Evolutionary conservation across 2,329 filamentous ascomycete genomes (phyloP), one percentile per base, ranked within the genome.

Genomic region (Exophiala sp.): DNA sequence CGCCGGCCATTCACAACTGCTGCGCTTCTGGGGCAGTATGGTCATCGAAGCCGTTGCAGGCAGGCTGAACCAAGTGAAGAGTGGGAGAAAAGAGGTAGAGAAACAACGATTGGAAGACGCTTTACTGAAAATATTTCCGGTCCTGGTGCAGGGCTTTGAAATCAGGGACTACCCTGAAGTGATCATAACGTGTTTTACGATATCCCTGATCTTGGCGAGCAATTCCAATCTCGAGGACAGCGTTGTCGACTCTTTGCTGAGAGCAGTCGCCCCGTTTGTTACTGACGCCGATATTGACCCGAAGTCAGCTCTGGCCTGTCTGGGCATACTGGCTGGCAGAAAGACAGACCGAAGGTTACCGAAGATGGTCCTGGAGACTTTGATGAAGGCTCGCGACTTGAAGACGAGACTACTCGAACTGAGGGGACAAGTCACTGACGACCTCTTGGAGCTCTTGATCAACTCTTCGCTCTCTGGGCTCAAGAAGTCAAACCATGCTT

Each of bases 1-100:
- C 49, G 85, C 89, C 54, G 85, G 92, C 50, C 88, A 94, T 63
- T 83, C 89, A 36, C 83, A 85, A 1, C 74, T 96, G 55, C 74
- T 96, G 50, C 87, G 89, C 0, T 96, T 99, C 68, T 99, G 94
- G 92, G 90, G 88, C 3, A 87, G 90, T 42, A 78, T 96, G 47
- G 86, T 88, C 69, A 89, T 90, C 0, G 91, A 99, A 71, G 85
- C 91, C 9, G 80, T 95, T 54, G 88, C 89, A 59, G 86, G 85
- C 29, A 90, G 94, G 76, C 73, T 97, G 54, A 89, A 95, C 65
- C 82, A 80, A 50, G 80, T 85, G 57, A 84, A 83, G 61, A 91
- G 90, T 1, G 91, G 91, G 49, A 81, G 90, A 60, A 80, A 80
- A 61, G 83, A 84, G 57, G 79, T 95, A 3, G 88, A 95, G 69